These are phyloP conservation scores for Candida boleticola DNA, from an alignment of 805 yeast genomes.

Conservation along the genomic window DNA sequence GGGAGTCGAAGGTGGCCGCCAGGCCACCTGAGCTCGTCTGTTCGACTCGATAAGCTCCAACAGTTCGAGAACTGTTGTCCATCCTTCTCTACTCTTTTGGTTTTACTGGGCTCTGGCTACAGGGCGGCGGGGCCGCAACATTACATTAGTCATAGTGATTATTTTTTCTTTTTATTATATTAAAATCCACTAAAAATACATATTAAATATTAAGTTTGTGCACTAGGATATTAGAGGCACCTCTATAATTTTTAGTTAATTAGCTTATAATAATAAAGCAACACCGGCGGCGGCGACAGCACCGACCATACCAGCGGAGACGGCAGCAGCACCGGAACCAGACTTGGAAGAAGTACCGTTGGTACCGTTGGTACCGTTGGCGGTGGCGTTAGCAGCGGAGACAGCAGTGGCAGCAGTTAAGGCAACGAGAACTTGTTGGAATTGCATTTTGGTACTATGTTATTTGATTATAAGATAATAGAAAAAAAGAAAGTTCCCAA, in stretches of 20 bases:
- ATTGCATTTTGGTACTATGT: constrained; percentile 54
- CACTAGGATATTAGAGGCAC: neutral
- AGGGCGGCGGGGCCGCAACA: too few relatives aligned
- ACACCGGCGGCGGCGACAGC: constrained; percentile 86
- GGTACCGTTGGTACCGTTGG: constrained; percentile 35
- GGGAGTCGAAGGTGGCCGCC: too few relatives aligned
- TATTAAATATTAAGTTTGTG: constrained; percentile 4
- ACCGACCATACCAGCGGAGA: constrained; percentile 75
- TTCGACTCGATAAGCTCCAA: too few relatives aligned
- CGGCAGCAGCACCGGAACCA: constrained; percentile 51
- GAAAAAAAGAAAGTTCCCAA: neutral
- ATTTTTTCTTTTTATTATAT: constrained; percentile 1
- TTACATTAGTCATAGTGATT: too few relatives aligned
- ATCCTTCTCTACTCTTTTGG: too few relatives aligned
- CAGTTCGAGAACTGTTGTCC: too few relatives aligned
- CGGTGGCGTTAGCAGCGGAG: constrained; percentile 54
- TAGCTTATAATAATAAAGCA: constrained; percentile 42
- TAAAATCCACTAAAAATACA: constrained; percentile 6
- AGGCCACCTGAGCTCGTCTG: too few relatives aligned
- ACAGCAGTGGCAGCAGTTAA: constrained; percentile 70
- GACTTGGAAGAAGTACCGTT: constrained; percentile 36
- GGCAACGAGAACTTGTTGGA: constrained; percentile 64
- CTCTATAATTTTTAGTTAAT: constrained; percentile 6
- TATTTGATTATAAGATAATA: constrained; percentile 4
- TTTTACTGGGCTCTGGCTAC: too few relatives aligned